Base-by-base conservation (phyloP, 2,329 filamentous ascomycete species). In the Akanthomyces muscarius region DNA sequence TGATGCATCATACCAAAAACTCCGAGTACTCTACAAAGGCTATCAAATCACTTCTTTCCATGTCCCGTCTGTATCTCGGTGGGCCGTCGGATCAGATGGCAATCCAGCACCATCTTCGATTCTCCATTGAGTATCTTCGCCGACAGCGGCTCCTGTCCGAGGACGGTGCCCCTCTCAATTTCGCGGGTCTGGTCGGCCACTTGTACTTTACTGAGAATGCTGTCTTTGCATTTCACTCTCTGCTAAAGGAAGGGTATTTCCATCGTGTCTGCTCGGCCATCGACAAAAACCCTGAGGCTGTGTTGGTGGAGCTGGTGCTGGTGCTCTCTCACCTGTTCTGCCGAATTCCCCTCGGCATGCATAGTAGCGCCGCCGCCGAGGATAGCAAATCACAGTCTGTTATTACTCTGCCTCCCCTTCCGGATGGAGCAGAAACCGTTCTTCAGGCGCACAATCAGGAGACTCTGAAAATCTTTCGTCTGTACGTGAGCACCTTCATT, bases 71-170 rank as follows among this genome's bases (percentile, higher is more conserved):
- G 7, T 91, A 88, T 66, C 80, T 93, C 2, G 89, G 89, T 51
- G 89, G 89, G 0, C 80, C 86, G 2, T 84, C 86, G 48, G 85
- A 86, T 57, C 87, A 86, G 69, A 84, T 88, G 71, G 84, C 89
- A 1, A 85, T 92, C 1, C 81, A 89, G 58, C 90, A 94, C 71
- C 89, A 93, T 69, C 74, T 94, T 7, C 84, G 90, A 4, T 94
- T 94, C 72, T 92, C 89, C 0, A 89, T 94, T 51, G 90, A 94
- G 66, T 94, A 92, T 68, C 80, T 94, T 0, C 83, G 89, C 23
- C 80, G 88, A 42, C 87, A 92, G 67, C 78, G 84, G 50, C 81
- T 94, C 0, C 77, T 94, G 10, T 85, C 84, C 4, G 72, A 77
- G 0, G 71, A 75, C 1, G 90, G 90, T 52, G 77, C 73, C 1